phyloP scores from a whole-genome alignment of 2,329 filamentous ascomycete genomes.

The Aciculosporium take region DNA sequence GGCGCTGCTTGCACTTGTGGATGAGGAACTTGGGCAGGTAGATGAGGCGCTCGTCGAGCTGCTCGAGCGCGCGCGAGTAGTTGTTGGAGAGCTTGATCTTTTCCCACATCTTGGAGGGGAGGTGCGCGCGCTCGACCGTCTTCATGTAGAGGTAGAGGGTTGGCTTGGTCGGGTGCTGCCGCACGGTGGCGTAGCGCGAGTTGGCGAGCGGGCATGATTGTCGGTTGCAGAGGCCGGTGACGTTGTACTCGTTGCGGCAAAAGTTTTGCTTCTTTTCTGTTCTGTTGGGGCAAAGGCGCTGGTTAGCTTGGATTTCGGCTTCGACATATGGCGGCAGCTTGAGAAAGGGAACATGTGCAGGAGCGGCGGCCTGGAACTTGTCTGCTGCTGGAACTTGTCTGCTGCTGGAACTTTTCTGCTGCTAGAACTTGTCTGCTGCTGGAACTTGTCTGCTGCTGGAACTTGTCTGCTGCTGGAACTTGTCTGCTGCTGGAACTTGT shows the following conservation, averaged over 20 bases:
- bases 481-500: too few relatives aligned
- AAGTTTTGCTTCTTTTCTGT: slow-evolving; percentile 81
- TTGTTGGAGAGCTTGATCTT: slow-evolving; percentile 79
- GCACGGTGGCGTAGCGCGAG: slow-evolving; percentile 82
- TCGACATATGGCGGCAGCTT: too few relatives aligned
- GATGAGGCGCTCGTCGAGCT: slow-evolving; percentile 72
- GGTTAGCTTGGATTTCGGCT: slow-evolving; percentile 21
- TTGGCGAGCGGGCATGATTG: slow-evolving; percentile 87
- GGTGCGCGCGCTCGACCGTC: slow-evolving; percentile 74
- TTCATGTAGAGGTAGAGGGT: slow-evolving; percentile 94
- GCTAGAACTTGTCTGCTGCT: too few relatives aligned
- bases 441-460: too few relatives aligned
- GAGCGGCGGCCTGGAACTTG: too few relatives aligned
- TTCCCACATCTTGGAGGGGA: slow-evolving; percentile 90
- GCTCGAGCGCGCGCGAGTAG: slow-evolving; percentile 76
- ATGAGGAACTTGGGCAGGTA: slow-evolving; percentile 92
- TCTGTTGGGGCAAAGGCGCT: slow-evolving; percentile 30
- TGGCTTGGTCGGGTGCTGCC: slow-evolving; percentile 66
- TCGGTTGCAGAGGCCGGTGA: slow-evolving; percentile 68
- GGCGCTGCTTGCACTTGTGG: slow-evolving; percentile 92
- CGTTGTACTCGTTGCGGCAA: slow-evolving; percentile 90
- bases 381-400: too few relatives aligned
- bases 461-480: too few relatives aligned
- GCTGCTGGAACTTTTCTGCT: too few relatives aligned
- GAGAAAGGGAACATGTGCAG: too few relatives aligned